phyloP scores from a whole-genome alignment of 2,329 filamentous ascomycete genomes.

The Westerdykella aurantiaca region DNA sequence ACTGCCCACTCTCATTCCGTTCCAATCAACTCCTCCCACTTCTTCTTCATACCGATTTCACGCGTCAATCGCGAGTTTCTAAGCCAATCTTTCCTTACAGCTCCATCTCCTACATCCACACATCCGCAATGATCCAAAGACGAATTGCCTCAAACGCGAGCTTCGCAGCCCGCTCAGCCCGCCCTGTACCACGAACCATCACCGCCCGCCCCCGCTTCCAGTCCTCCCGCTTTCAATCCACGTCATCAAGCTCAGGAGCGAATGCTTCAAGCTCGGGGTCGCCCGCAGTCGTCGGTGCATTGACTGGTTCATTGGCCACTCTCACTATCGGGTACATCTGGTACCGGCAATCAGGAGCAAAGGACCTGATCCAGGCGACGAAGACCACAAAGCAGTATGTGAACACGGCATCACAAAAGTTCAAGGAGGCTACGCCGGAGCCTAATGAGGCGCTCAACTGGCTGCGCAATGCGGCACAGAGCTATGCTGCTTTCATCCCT shows the following conservation, averaged over 20 bases:
- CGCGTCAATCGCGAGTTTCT: too few relatives aligned
- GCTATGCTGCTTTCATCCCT: conserved; percentile 66
- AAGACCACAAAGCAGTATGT: conserved; percentile 57
- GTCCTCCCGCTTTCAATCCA: conserved; percentile 31
- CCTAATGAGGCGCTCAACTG: conserved; percentile 61
- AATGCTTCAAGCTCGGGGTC: conserved; percentile 14
- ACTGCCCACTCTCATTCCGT: too few relatives aligned
- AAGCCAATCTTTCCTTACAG: background rate
- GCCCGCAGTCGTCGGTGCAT: conserved; percentile 43
- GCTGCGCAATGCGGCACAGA: conserved; percentile 60
- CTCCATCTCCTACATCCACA: background rate
- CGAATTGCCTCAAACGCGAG: conserved; percentile 28
- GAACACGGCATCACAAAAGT: conserved; percentile 53
- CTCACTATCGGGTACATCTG: conserved; percentile 46
- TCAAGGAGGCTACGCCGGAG: conserved; percentile 58
- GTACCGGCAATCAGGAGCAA: conserved; percentile 51
- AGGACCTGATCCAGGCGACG: conserved; percentile 44
- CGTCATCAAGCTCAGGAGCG: conserved; percentile 13
- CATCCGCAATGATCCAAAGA: conserved; percentile 26
- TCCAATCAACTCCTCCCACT: too few relatives aligned
- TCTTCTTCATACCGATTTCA: too few relatives aligned
- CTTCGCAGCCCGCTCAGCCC: conserved; percentile 24
- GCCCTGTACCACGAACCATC: conserved; percentile 19
- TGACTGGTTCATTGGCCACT: conserved; percentile 47
- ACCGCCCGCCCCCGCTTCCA: conserved; percentile 26